Evolutionary conservation across 2,329 filamentous ascomycete genomes (phyloP).

Genomic region (Pleoardoris graminearum): DNA sequence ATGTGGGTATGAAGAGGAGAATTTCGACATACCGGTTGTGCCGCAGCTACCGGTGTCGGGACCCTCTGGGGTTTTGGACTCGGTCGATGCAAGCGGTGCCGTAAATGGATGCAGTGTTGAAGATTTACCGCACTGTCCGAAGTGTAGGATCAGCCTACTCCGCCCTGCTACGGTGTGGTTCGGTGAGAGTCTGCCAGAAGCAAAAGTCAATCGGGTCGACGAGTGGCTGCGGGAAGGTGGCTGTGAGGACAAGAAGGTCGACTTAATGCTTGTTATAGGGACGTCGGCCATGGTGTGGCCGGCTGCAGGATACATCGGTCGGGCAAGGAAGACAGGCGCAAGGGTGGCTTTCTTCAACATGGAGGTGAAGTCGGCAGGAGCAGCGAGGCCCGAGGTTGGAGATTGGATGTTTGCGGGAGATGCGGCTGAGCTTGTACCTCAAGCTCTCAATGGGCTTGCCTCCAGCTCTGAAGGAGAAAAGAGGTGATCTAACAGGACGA

Average conservation of each 20-base stretch:
- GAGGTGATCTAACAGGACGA: neutral
- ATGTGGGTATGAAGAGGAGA: neutral
- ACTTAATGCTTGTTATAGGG: conserved; percentile 7
- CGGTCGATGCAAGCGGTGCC: neutral
- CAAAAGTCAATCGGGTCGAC: neutral
- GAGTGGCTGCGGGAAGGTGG: neutral
- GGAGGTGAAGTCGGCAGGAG: neutral
- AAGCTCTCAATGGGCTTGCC: neutral
- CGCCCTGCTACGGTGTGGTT: conserved; percentile 9
- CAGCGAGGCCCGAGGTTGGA: neutral
- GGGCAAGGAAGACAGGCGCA: conserved; percentile 7
- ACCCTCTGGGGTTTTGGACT: neutral
- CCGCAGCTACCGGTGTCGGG: neutral
- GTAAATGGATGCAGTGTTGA: neutral
- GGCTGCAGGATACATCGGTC: conserved; percentile 5
- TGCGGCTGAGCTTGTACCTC: conserved; percentile 3
- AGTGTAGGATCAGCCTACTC: conserved; percentile 2
- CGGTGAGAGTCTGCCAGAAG: conserved; percentile 1
- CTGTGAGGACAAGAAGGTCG: neutral
- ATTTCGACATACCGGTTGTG: neutral
- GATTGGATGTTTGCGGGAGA: conserved; percentile 9
- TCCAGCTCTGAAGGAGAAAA: neutral
- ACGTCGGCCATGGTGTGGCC: conserved; percentile 7
- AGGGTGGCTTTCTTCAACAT: conserved; percentile 8
- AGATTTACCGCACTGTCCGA: conserved; percentile 6